Conservation (phyloP, 441 rosid species). For the Pelargonium myrrhifolium region DNA sequence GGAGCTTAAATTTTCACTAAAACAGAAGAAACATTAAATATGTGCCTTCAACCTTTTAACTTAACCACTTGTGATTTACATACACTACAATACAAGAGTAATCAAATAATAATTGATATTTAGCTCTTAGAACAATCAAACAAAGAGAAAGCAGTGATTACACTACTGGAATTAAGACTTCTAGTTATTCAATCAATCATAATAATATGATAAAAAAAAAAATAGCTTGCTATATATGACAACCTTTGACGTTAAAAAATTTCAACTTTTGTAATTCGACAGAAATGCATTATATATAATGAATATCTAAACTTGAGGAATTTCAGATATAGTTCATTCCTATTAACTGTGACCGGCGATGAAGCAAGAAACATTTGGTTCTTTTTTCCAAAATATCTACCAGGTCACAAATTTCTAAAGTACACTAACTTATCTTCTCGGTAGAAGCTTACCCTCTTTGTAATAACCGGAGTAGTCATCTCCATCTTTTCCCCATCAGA, state of each 20-base stretch:
- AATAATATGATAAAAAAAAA: neutral
- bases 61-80: no score
- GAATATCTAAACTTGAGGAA: neutral
- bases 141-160: no score
- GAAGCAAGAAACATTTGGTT: neutral
- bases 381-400: neutral
- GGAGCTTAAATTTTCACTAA: neutral
- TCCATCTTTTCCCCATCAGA: conserved; percentile 74
- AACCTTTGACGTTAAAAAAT: neutral
- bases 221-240: neutral
- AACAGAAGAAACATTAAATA: neutral
- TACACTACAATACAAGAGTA: neutral
- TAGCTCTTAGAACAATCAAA: no score
- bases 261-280: neutral
- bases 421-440: neutral
- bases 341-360: neutral
- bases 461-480: conserved; percentile 84
- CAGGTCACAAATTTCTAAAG: neutral
- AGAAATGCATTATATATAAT: neutral
- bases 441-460: conserved; percentile 46
- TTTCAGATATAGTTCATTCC: neutral
- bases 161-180: neutral
- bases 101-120: no score
- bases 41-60: no score
- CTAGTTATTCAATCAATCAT: neutral